Evolutionary conservation across 345 rosid species (phyloP).

Genomic region (Ceriops decandra): DNA sequence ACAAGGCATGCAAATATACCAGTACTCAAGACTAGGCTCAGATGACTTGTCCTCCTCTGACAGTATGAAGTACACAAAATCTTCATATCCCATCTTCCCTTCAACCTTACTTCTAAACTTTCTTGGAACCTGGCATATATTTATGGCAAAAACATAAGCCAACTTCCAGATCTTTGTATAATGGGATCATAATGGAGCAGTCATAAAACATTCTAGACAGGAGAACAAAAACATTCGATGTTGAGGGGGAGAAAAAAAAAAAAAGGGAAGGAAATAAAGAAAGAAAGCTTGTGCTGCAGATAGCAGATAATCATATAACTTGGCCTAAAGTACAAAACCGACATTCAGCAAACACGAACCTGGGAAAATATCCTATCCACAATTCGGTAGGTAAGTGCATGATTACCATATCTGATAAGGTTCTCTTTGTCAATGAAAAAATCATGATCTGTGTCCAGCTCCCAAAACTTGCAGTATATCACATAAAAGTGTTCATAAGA

Average conservation of each 20-base stretch:
- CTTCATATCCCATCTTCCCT: slow-evolving; percentile 97
- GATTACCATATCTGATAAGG: slow-evolving; percentile 93
- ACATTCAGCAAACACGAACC: slow-evolving; percentile 41
- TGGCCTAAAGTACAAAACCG: slow-evolving; percentile 13
- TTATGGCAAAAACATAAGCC: not conserved
- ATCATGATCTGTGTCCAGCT: slow-evolving; percentile 93
- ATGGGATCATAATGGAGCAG: not conserved
- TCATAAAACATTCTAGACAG: not conserved
- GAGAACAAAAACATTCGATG: not conserved
- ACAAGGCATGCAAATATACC: slow-evolving; percentile 38
- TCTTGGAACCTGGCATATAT: slow-evolving; percentile 52
- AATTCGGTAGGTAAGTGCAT: slow-evolving; percentile 93
- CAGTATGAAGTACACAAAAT: slow-evolving; percentile 87
- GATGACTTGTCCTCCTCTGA: slow-evolving; percentile 97
- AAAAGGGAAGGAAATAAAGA: not conserved
- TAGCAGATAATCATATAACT: slow-evolving; percentile 1
- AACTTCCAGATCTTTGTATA: not conserved
- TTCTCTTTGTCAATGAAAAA: slow-evolving; percentile 93
- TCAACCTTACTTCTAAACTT: slow-evolving; percentile 80
- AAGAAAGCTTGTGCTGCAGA: not conserved
- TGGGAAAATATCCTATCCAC: slow-evolving; percentile 89
- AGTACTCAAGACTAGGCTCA: slow-evolving; percentile 91
- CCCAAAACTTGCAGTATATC: slow-evolving; percentile 99
- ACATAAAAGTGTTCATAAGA: slow-evolving; percentile 94
- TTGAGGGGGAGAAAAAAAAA: not conserved